Conservation (phyloP, 148 eudicot species). For the Amaranthus palmeri region DNA sequence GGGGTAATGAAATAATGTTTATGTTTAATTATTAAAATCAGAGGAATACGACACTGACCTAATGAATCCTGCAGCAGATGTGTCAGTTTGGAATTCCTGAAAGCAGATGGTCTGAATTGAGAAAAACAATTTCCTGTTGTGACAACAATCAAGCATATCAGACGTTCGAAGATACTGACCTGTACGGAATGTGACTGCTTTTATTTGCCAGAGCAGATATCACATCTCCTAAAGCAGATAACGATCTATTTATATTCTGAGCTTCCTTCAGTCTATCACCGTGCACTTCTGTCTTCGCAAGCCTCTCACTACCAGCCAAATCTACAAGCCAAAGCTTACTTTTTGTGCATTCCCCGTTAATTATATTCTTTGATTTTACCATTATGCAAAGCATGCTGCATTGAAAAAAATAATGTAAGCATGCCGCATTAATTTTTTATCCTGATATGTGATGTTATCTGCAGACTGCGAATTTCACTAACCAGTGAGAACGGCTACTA, state of each 20-base stretch:
- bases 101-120: constrained; percentile 5
- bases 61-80: constrained; percentile 89
- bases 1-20: background rate
- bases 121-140: background rate
- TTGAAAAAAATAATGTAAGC: background rate
- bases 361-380: constrained; percentile 76
- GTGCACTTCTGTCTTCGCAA: constrained; percentile 82
- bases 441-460: background rate
- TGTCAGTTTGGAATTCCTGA: constrained; percentile 87
- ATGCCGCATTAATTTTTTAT: background rate
- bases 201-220: constrained; percentile 88
- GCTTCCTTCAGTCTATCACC: constrained; percentile 95
- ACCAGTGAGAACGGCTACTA: constrained; percentile 98
- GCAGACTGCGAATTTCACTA: constrained; percentile 1
- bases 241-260: constrained; percentile 82
- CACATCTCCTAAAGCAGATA: constrained; percentile 95
- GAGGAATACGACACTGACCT: constrained; percentile 37
- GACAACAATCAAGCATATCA: background rate
- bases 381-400: constrained; percentile 75
- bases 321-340: constrained; percentile 99
- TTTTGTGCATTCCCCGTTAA: constrained; percentile 84
- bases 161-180: constrained; percentile 26
- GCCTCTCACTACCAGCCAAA: constrained; percentile 97
- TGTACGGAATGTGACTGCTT: constrained; percentile 87
- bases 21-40: background rate